Evolutionary conservation across 345 rosid genomes (phyloP).

Genomic region (Citrus mangshanensis): DNA sequence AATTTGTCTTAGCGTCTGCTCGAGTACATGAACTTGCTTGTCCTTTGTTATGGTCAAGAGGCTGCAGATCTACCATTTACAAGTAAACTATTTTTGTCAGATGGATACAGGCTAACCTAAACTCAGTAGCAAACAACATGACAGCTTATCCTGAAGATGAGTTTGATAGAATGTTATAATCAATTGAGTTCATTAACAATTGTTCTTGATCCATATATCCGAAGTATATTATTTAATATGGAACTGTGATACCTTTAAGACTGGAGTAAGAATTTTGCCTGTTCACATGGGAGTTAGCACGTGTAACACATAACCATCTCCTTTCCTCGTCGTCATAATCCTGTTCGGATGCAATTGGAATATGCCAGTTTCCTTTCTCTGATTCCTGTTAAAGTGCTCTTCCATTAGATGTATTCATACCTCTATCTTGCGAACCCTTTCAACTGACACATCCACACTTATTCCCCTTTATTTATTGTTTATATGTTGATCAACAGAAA

Average conservation of each 20-base stretch:
- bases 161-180: background rate
- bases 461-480: background rate
- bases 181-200: background rate
- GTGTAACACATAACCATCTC: constrained; percentile 55
- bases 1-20: constrained; percentile 13
- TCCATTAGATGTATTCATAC: background rate
- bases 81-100: background rate
- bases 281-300: constrained; percentile 19
- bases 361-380: constrained; percentile 68
- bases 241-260: constrained; percentile 39
- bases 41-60: constrained; percentile 8
- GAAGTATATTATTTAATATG: background rate
- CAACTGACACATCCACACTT: background rate
- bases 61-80: constrained; percentile 22
- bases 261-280: constrained; percentile 12
- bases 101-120: background rate
- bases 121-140: background rate
- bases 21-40: constrained; percentile 8
- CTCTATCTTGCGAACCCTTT: background rate
- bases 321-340: constrained; percentile 40
- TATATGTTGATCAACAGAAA: background rate
- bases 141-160: background rate
- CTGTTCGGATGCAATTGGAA: constrained; percentile 45
- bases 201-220: background rate
- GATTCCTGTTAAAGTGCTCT: constrained; percentile 49